Evolutionary conservation across 164 flowering plant genomes (phyloP), one percentile per base, ranked within the genome.

Genomic region (Platanus orientalis): DNA sequence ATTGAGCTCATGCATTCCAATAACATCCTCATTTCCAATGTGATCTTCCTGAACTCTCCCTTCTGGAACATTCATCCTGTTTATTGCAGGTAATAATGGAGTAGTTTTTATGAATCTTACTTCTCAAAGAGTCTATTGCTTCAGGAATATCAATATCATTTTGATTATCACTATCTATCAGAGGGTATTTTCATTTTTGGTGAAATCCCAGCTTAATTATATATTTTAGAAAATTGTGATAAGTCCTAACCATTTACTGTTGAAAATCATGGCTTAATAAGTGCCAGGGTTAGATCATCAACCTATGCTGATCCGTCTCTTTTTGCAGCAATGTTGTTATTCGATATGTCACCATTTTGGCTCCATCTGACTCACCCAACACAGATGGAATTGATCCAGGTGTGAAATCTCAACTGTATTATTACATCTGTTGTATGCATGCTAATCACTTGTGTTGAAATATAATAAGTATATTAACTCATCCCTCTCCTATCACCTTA

Each of bases 331-430:
- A 90, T 70, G 94, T 95, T 71, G 97, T 95, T 27, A 69, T 92
- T 21, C 83, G 73, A 24, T 69, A 85, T 74, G 89, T 90, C 68
- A 89, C 99, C 60, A 82, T 95, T 71, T 75, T 90, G 81, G 97
- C 99, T 64, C 97, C 99, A 13, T 19, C 55, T 42, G 85, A 85
- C 68, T 92, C 99, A 47, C 99, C 99, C 58, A 91, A 91, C 75
- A 92, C 99, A 0, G 97, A 91, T 73, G 99, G 99, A 53, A 73
- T 95, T 67, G 99, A 91, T 79, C 99, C 99, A 86, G 99, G 97
- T 92, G 42, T 7, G 12, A 7, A 36, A 7, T 36, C 42, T 36
- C 12, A 36, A 36, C 42, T 36, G 42, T 36, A 36, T n/a, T n/a
- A n/a, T n/a, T n/a, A n/a, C n/a, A n/a, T n/a, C n/a, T n/a, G 26